Percentiles rank a stretch among this genome's conserved stretches.
Evolutionary conservation across 176 grass and related monocot species (phyloP).

Genomic region (Rhynchospora breviuscula): DNA sequence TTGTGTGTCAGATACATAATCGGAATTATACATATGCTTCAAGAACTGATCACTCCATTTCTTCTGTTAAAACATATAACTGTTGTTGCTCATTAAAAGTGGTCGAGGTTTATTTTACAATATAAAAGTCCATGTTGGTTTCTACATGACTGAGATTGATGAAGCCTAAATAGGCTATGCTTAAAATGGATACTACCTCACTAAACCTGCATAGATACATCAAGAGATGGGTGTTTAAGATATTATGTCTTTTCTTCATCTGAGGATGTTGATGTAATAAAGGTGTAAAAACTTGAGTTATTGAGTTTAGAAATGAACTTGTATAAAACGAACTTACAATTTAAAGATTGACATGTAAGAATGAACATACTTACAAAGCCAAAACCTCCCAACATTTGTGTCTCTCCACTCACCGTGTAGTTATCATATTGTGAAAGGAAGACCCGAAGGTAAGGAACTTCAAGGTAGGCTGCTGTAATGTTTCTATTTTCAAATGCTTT

Average conservation of each 20-base stretch:
- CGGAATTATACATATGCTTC: not conserved
- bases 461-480: slow-evolving; percentile 28
- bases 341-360: not conserved
- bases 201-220: too few relatives aligned
- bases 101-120: too few relatives aligned
- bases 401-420: slow-evolving; percentile 14
- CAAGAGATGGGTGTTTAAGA: too few relatives aligned
- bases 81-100: not conserved
- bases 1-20: not conserved
- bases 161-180: too few relatives aligned
- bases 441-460: slow-evolving; percentile 29
- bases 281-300: too few relatives aligned
- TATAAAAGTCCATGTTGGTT: too few relatives aligned
- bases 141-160: too few relatives aligned
- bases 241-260: too few relatives aligned
- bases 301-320: too few relatives aligned
- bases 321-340: not conserved
- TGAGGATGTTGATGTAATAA: too few relatives aligned
- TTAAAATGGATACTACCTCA: too few relatives aligned
- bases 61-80: not conserved
- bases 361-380: slow-evolving; percentile 27
- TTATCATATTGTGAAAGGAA: slow-evolving; percentile 25
- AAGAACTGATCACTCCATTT: not conserved
- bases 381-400: slow-evolving; percentile 29
- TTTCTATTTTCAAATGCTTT: slow-evolving; percentile 6